A percentile compares a stretch with the other conserved stretches of the same genome.
Conservation (phyloP, 768 basidiomycete species). For the Exidia glandulosa region DNA sequence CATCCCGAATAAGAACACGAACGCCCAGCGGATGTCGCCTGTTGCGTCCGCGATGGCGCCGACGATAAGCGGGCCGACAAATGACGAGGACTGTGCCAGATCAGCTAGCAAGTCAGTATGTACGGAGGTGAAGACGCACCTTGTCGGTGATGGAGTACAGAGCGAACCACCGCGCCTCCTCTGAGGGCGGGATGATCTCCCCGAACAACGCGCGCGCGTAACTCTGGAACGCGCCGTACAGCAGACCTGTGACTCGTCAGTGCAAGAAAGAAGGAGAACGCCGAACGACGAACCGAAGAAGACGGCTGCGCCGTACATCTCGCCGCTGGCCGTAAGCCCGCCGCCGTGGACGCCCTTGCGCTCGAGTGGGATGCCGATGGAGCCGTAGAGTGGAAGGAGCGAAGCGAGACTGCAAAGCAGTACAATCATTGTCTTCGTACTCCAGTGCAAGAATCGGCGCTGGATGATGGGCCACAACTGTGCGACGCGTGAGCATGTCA, state of each 20-base stretch:
- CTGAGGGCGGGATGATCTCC: constrained; percentile 27
- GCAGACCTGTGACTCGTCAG: constrained; percentile 2
- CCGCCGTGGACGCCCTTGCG: constrained; percentile 15
- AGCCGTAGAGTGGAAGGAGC: constrained; percentile 23
- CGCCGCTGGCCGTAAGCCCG: constrained; percentile 19
- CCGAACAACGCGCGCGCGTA: constrained; percentile 28
- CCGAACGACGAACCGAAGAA: constrained; percentile 20
- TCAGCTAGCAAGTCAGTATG: too few relatives aligned
- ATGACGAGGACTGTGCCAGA: constrained; percentile 63
- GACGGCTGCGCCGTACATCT: constrained; percentile 27
- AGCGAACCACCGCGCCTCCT: constrained; percentile 26
- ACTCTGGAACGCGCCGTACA: constrained; percentile 30
- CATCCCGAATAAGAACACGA: constrained; percentile 79
- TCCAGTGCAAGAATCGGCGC: too few relatives aligned
- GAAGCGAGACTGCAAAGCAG: too few relatives aligned
- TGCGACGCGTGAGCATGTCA: too few relatives aligned
- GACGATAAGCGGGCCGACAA: constrained; percentile 82
- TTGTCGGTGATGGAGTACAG: constrained; percentile 28
- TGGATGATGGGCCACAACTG: too few relatives aligned
- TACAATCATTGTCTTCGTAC: too few relatives aligned
- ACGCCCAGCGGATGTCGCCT: constrained; percentile 84
- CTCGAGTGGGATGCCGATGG: constrained; percentile 21
- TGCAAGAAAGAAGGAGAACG: neutral
- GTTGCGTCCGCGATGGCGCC: constrained; percentile 80
- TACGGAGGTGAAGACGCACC: neutral